A percentile compares a stretch with the other conserved stretches of the same genome.
These are phyloP conservation scores for Umbelopsis vinacea DNA, from an alignment of 192 early-diverging fungal genomes.

Conservation along the genomic window DNA sequence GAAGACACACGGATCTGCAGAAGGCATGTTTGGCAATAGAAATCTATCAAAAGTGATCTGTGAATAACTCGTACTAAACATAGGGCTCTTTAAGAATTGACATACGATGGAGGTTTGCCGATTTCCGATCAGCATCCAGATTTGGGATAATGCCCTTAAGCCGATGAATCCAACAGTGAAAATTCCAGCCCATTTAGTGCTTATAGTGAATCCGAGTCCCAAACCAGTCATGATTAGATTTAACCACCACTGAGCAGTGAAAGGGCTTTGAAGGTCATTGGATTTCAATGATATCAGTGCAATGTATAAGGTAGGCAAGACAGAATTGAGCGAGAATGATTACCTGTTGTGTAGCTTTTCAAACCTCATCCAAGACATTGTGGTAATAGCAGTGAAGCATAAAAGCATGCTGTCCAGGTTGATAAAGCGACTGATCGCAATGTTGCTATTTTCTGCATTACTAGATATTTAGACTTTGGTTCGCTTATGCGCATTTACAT, in stretches of 20 bases:
- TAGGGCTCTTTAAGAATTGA: no score
- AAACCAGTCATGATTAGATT: constrained; percentile 86
- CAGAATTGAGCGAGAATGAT: background rate
- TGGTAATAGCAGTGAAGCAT: constrained; percentile 78
- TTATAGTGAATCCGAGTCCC: constrained; percentile 69
- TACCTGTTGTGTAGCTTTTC: constrained; percentile 47
- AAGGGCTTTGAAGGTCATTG: constrained; percentile 55
- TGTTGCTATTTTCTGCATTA: constrained; percentile 75
- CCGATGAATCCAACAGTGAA: constrained; percentile 88
- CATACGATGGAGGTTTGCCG: constrained; percentile 48
- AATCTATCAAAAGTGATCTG: no score
- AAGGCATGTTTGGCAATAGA: constrained; percentile 65
- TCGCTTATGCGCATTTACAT: background rate
- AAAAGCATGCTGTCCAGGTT: constrained; percentile 87
- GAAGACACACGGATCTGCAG: constrained; percentile 82
- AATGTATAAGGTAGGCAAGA: background rate
- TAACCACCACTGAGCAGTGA: constrained; percentile 74
- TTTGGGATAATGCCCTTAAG: constrained; percentile 76
- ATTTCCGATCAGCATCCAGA: constrained; percentile 86
- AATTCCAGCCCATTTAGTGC: constrained; percentile 96
- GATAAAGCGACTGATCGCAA: constrained; percentile 90
- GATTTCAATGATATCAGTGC: background rate
- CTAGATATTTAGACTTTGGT: background rate
- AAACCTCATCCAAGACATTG: constrained; percentile 87
- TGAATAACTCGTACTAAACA: no score